These are phyloP conservation scores for Alloascoidea hylecoeti DNA, from an alignment of 805 yeast genomes.

Conservation along the genomic window DNA sequence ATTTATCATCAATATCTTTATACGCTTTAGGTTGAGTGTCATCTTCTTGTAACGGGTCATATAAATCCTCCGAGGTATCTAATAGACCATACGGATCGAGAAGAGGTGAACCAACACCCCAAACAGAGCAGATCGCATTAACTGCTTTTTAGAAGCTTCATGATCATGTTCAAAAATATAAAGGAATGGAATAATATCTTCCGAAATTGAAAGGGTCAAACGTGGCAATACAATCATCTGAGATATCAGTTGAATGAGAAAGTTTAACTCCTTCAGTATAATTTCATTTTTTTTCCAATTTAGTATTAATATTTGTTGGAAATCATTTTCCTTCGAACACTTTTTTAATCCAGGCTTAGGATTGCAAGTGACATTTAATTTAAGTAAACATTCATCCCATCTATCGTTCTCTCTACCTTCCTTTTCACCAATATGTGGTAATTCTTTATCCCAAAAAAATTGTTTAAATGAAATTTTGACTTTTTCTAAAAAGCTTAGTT, in stretches of 20 bases:
- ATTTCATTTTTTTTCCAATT: slow-evolving; percentile 1
- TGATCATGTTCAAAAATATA: slow-evolving; percentile 1
- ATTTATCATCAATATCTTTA: no score
- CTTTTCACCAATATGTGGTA: slow-evolving; percentile 2
- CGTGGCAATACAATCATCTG: neutral
- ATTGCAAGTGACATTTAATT: neutral
- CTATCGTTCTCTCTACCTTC: neutral
- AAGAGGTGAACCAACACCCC: neutral
- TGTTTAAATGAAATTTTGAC: slow-evolving; percentile 1
- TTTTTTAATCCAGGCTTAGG: neutral
- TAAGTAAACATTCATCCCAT: neutral
- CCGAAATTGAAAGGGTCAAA: slow-evolving; percentile 1
- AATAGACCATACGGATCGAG: neutral
- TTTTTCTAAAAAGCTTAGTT: slow-evolving; percentile 1
- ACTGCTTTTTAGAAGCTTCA: neutral
- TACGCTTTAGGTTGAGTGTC: no score
- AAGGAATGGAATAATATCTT: slow-evolving; percentile 2
- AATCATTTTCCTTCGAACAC: neutral
- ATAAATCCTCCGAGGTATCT: neutral
- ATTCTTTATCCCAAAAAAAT: slow-evolving; percentile 4
- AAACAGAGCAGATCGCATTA: slow-evolving; percentile 3
- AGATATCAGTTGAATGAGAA: neutral
- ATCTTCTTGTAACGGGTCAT: neutral
- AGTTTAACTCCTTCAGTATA: neutral
- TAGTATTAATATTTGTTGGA: neutral